Conservation (phyloP, 768 basidiomycete genomes). For the Mycena latifolia region DNA sequence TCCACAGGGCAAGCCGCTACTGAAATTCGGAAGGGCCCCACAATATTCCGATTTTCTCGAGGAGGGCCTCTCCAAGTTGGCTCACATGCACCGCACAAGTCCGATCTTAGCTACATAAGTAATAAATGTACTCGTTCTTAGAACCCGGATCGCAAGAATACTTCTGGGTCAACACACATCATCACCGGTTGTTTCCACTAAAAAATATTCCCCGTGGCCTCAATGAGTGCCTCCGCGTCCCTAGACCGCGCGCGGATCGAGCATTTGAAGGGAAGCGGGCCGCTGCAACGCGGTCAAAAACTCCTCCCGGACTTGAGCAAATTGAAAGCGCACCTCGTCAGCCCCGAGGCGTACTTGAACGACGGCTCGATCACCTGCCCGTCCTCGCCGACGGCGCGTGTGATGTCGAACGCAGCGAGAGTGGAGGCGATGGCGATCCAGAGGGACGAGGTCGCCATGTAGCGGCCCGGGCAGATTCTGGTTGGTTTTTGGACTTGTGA, state of each 20-base stretch:
- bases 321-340: background rate
- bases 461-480: slow-evolving; percentile 31
- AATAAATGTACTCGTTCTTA: too few species aligned
- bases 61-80: too few species aligned
- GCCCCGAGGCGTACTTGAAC: background rate
- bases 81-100: too few species aligned
- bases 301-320: too few species aligned
- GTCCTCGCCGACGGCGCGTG: background rate
- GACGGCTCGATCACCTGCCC: background rate
- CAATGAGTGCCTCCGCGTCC: background rate
- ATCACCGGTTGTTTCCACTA: too few species aligned
- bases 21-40: too few species aligned
- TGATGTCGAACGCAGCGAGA: slow-evolving; percentile 16
- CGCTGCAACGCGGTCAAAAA: background rate
- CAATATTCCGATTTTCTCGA: too few species aligned
- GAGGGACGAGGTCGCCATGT: slow-evolving; percentile 1
- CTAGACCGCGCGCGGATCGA: background rate
- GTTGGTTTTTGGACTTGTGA: background rate
- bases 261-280: background rate
- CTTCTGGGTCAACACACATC: too few species aligned
- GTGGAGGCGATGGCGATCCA: slow-evolving; percentile 5
- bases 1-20: too few species aligned
- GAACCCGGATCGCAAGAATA: too few species aligned
- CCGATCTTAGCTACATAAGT: too few species aligned
- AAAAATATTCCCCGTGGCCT: background rate